These are phyloP conservation scores for Pseudozyma sp. DNA, from an alignment of 1,284 basidiomycete species.

Conservation along the genomic window DNA sequence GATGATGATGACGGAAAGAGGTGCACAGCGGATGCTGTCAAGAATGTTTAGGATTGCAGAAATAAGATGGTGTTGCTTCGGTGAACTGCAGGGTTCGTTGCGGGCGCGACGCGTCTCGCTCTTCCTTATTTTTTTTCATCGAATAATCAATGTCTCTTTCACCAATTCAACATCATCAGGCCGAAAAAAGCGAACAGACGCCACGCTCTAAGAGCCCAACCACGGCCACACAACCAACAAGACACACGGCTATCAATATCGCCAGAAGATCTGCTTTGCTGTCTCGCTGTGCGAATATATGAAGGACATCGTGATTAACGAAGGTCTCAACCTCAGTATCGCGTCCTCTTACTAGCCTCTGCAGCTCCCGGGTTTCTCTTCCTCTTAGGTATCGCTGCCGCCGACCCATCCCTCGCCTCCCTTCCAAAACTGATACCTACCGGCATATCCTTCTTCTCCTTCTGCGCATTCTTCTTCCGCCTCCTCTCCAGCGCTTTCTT, in stretches of 20 bases:
- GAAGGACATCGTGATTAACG: neutral
- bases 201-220: neutral
- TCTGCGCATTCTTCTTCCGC: slow-evolving; percentile 85
- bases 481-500: slow-evolving; percentile 85
- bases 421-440: slow-evolving; percentile 35
- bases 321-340: slow-evolving; percentile 6
- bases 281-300: neutral
- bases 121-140: neutral
- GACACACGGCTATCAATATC: neutral
- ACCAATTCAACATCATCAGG: neutral
- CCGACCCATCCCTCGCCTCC: neutral
- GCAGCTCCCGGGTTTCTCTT: slow-evolving; percentile 15
- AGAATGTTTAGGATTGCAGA: neutral
- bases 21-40: neutral
- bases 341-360: slow-evolving; percentile 16
- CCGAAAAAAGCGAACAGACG: neutral
- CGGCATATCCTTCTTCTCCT: slow-evolving; percentile 79
- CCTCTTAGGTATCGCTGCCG: slow-evolving; percentile 37
- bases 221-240: neutral
- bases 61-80: slow-evolving; percentile 11
- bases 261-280: neutral
- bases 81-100: neutral
- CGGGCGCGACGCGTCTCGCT: slow-evolving; percentile 25
- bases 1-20: too few relatives aligned
- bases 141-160: neutral